A percentile compares a stretch with the other conserved stretches of the same genome.
Evolutionary conservation across 805 yeast species (phyloP).

Genomic region (Huiozyma naganishii): DNA sequence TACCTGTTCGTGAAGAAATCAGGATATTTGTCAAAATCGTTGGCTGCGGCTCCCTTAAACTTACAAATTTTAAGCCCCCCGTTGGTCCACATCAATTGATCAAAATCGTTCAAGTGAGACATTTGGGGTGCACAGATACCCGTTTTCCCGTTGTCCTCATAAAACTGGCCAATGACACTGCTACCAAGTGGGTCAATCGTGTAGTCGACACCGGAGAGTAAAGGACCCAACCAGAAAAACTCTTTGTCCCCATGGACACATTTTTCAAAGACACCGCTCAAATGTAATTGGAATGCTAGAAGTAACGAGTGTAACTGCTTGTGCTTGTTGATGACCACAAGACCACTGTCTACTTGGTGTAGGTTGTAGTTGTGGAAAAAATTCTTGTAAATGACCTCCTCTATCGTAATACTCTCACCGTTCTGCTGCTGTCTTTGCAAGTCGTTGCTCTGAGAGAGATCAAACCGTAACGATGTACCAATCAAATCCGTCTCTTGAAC

Average conservation of each 20-base stretch:
- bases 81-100: slow-evolving; percentile 46
- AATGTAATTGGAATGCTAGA: slow-evolving; percentile 20
- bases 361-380: slow-evolving; percentile 15
- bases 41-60: slow-evolving; percentile 29
- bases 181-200: slow-evolving; percentile 30
- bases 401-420: slow-evolving; percentile 1
- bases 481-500: slow-evolving; percentile 15
- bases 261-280: slow-evolving; percentile 17
- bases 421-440: not conserved
- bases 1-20: slow-evolving; percentile 19
- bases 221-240: slow-evolving; percentile 61
- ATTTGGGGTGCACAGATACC: slow-evolving; percentile 26
- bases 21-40: slow-evolving; percentile 22
- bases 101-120: slow-evolving; percentile 16
- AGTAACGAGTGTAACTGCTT: slow-evolving; percentile 18
- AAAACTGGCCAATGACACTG: slow-evolving; percentile 27
- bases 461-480: slow-evolving; percentile 6
- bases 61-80: slow-evolving; percentile 54
- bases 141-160: slow-evolving; percentile 10
- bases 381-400: slow-evolving; percentile 11
- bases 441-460: not conserved
- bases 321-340: slow-evolving; percentile 19
- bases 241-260: slow-evolving; percentile 71
- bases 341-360: slow-evolving; percentile 28
- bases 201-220: slow-evolving; percentile 31